A percentile compares a stretch with the other conserved stretches of the same genome.
These are phyloP conservation scores for Rosa hybrid DNA, from an alignment of 331 rosid genomes.

Conservation along the genomic window DNA sequence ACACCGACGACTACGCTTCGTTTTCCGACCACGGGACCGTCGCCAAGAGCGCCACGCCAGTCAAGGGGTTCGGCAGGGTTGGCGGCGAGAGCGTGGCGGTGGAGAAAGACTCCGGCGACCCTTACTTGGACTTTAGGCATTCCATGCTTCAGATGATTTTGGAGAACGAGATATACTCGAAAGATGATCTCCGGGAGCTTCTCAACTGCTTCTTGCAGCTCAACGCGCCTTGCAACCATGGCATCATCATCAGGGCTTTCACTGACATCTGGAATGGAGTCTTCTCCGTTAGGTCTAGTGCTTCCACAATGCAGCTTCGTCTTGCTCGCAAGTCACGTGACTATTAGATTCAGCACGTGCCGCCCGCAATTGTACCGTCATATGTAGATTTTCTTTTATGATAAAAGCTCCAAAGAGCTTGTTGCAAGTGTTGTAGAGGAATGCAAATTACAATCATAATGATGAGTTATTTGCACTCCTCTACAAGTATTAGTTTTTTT, in stretches of 20 bases:
- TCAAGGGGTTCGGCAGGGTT: slow-evolving; percentile 60
- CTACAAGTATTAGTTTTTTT: neutral
- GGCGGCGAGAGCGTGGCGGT: slow-evolving; percentile 86
- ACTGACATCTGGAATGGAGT: slow-evolving; percentile 94
- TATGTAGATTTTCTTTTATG: neutral
- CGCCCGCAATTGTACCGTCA: neutral
- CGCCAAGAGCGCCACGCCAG: slow-evolving; percentile 18
- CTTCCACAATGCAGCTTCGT: slow-evolving; percentile 16
- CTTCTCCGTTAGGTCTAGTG: slow-evolving; percentile 46
- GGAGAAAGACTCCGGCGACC: slow-evolving; percentile 95
- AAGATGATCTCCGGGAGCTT: slow-evolving; percentile 72
- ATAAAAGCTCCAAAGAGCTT: neutral
- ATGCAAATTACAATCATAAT: neutral
- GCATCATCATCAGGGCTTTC: slow-evolving; percentile 77
- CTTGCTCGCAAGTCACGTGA: slow-evolving; percentile 55
- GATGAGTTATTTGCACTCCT: neutral
- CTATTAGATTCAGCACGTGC: slow-evolving; percentile 40
- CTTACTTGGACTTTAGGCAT: slow-evolving; percentile 77
- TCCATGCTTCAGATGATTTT: slow-evolving; percentile 95
- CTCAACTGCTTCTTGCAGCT: slow-evolving; percentile 86
- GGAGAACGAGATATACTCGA: slow-evolving; percentile 86
- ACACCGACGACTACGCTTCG: slow-evolving; percentile 32
- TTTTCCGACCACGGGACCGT: slow-evolving; percentile 33
- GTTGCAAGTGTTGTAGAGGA: neutral
- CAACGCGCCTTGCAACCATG: slow-evolving; percentile 74